Evolutionary conservation across 768 basidiomycete genomes (phyloP).

Genomic region (Tulasnella sp.): DNA sequence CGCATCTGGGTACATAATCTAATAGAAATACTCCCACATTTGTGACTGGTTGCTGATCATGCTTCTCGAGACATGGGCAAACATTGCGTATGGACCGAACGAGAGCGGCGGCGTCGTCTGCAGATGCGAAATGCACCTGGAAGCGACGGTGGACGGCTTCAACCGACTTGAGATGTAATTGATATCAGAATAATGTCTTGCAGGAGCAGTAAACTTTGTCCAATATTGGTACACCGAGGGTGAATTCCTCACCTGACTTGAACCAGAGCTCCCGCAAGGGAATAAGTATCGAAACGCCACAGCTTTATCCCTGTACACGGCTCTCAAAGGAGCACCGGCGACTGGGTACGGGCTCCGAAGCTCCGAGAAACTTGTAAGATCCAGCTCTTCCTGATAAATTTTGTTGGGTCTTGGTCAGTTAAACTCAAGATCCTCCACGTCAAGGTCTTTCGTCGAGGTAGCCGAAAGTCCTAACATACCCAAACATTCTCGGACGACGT

Average conservation of each 20-base stretch:
- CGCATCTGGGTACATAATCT: background rate
- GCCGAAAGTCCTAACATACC: background rate
- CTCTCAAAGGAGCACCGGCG: constrained; percentile 63
- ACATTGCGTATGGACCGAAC: constrained; percentile 51
- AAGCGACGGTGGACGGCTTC: constrained; percentile 48
- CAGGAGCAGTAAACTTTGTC: background rate
- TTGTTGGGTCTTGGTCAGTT: background rate
- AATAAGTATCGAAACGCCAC: constrained; percentile 69
- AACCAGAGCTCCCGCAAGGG: background rate
- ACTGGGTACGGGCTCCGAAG: constrained; percentile 26
- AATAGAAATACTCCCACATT: background rate
- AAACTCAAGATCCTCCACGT: too few relatives aligned
- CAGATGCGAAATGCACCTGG: constrained; percentile 55
- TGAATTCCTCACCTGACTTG: constrained; percentile 6
- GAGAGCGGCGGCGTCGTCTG: constrained; percentile 40
- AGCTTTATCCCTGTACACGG: constrained; percentile 59
- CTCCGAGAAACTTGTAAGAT: constrained; percentile 56
- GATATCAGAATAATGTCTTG: too few relatives aligned
- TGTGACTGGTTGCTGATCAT: constrained; percentile 17
- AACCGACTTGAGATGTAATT: background rate
- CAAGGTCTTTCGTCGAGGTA: background rate
- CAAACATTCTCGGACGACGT: background rate
- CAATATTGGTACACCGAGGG: background rate
- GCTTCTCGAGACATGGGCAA: constrained; percentile 63
- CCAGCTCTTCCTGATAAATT: constrained; percentile 56